phyloP scores from a whole-genome alignment of 768 basidiomycete genomes.

The Terana coerulea region DNA sequence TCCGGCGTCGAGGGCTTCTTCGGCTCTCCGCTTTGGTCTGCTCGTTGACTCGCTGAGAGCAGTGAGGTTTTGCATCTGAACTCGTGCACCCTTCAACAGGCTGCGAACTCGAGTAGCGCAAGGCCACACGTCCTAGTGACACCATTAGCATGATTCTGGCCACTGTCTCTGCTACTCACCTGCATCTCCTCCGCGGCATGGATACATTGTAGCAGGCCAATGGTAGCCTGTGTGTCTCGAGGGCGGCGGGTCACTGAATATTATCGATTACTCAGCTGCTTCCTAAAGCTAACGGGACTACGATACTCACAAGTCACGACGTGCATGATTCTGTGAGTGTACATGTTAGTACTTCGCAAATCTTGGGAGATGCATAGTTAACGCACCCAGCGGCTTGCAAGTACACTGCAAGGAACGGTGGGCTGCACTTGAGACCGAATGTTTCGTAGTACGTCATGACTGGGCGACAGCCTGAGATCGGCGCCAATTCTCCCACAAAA shows the following conservation, averaged over 20 bases:
- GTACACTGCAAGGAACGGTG: constrained; percentile 68
- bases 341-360: constrained; percentile 5
- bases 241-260: constrained; percentile 65
- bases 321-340: constrained; percentile 74
- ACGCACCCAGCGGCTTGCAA: constrained; percentile 70
- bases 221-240: constrained; percentile 61
- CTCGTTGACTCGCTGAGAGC: neutral
- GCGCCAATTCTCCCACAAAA: neutral
- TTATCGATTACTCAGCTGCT: too few relatives aligned
- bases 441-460: constrained; percentile 58
- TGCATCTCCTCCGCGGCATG: constrained; percentile 63
- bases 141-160: neutral
- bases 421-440: constrained; percentile 55
- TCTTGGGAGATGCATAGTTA: neutral
- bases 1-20: constrained; percentile 20
- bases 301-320: constrained; percentile 57
- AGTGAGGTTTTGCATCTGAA: constrained; percentile 38
- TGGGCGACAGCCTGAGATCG: too few relatives aligned
- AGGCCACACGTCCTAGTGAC: constrained; percentile 61
- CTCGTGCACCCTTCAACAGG: constrained; percentile 61
- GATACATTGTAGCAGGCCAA: constrained; percentile 64
- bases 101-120: constrained; percentile 65
- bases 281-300: too few relatives aligned
- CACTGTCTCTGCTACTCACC: constrained; percentile 34
- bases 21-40: constrained; percentile 21